Percentiles rank a stretch among this genome's conserved stretches.
These are phyloP conservation scores for Pseudocercospora musae DNA, from an alignment of 2,329 filamentous ascomycete genomes.

Conservation along the genomic window DNA sequence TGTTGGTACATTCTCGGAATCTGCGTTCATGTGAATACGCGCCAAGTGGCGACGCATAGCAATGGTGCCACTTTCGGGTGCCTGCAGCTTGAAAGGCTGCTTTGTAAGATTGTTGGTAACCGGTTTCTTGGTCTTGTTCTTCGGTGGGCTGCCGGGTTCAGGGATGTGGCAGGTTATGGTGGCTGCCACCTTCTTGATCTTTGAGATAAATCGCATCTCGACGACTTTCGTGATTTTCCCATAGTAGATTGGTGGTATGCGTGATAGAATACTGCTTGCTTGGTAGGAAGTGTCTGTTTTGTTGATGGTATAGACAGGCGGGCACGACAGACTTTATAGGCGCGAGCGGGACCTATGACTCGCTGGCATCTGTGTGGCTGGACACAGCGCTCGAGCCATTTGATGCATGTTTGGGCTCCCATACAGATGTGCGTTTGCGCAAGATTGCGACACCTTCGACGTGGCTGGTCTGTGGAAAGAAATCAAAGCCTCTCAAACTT, in stretches of 20 bases:
- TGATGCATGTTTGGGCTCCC: neutral
- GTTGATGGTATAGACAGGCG: neutral
- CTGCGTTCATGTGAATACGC: neutral
- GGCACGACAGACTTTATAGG: neutral
- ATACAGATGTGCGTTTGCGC: slow-evolving; percentile 37
- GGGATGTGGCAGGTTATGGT: slow-evolving; percentile 2
- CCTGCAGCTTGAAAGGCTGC: slow-evolving; percentile 5
- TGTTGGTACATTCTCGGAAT: neutral
- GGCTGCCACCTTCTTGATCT: neutral
- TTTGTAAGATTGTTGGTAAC: slow-evolving; percentile 9
- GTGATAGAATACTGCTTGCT: neutral
- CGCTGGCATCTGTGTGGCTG: neutral
- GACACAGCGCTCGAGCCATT: neutral
- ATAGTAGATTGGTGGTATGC: neutral
- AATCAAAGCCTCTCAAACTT: slow-evolving; percentile 88
- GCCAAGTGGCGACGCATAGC: slow-evolving; percentile 6
- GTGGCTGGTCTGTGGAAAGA: slow-evolving; percentile 84
- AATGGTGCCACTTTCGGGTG: slow-evolving; percentile 7
- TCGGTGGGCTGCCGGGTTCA: neutral
- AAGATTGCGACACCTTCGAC: slow-evolving; percentile 63
- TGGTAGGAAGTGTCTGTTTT: neutral
- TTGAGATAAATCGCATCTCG: neutral
- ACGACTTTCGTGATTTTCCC: neutral
- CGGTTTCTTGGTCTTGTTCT: neutral
- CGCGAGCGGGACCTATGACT: neutral